Evolutionary conservation across 2,329 filamentous ascomycete genomes (phyloP).

Genomic region (Neobulgaria alba): DNA sequence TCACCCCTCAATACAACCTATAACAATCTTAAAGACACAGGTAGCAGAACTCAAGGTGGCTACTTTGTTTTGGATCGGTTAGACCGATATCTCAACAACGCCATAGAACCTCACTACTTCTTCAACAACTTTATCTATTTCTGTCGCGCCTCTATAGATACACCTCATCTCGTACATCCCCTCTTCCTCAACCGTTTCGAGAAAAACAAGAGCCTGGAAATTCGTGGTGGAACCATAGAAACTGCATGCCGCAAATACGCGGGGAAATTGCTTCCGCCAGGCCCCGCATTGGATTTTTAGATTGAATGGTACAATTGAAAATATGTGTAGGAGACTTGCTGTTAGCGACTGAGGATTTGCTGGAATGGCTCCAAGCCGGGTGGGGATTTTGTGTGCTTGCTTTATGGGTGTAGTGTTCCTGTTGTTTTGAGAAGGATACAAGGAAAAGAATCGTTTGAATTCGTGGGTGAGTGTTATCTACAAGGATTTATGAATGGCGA

Average conservation of each 20-base stretch:
- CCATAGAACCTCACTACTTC: slow-evolving; percentile 1
- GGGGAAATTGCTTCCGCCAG: not conserved
- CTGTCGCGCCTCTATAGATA: slow-evolving; percentile 3
- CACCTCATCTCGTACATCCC: slow-evolving; percentile 1
- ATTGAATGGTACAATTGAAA: slow-evolving; percentile 5
- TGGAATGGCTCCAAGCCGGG: slow-evolving; percentile 9
- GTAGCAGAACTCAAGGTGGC: not conserved
- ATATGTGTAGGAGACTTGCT: slow-evolving; percentile 7
- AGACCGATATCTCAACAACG: slow-evolving; percentile 6
- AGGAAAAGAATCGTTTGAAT: not conserved
- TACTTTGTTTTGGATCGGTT: slow-evolving; percentile 6
- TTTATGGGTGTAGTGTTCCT: slow-evolving; percentile 16
- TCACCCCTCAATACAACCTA: not conserved
- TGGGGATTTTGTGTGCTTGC: slow-evolving; percentile 14
- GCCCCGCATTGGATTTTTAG: not conserved
- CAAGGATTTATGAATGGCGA: slow-evolving; percentile 15
- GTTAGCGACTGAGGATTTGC: slow-evolving; percentile 4
- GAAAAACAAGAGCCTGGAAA: slow-evolving; percentile 1
- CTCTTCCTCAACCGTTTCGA: slow-evolving; percentile 9
- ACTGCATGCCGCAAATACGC: not conserved
- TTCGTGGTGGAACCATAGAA: slow-evolving; percentile 2
- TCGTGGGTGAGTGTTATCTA: slow-evolving; percentile 17
- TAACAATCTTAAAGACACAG: not conserved
- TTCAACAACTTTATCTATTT: not conserved
- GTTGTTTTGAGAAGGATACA: slow-evolving; percentile 10